Conservation (phyloP, 2,329 filamentous ascomycete species). For the Acrodontium crateriforme region DNA sequence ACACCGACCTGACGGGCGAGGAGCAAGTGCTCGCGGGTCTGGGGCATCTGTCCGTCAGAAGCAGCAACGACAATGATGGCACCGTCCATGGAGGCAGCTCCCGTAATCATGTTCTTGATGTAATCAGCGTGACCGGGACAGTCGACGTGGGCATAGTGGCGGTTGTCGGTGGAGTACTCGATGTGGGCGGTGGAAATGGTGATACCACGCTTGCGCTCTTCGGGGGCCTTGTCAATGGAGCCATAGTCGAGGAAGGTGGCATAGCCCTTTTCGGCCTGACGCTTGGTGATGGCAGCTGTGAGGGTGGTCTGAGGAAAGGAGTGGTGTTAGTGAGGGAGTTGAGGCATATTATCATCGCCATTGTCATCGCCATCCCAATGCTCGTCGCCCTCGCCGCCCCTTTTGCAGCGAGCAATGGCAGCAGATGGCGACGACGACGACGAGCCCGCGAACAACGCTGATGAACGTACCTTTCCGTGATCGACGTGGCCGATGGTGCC, state of each 20-base stretch:
- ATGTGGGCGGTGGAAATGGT: constrained; percentile 98
- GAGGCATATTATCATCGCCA: no score
- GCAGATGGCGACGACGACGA: no score
- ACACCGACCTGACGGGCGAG: constrained; percentile 97
- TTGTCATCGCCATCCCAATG: no score
- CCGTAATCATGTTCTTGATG: constrained; percentile 99
- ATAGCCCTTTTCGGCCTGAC: constrained; percentile 85
- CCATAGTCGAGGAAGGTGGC: constrained; percentile 96
- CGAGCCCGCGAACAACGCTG: no score
- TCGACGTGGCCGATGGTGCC: constrained; percentile 99
- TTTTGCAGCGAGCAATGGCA: no score
- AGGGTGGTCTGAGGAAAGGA: constrained; percentile 93
- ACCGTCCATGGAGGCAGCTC: constrained; percentile 98
- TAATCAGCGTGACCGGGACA: constrained; percentile 99
- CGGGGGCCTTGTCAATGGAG: constrained; percentile 95
- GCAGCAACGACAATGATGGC: constrained; percentile 98
- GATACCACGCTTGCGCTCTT: constrained; percentile 99
- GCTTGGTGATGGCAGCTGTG: constrained; percentile 96
- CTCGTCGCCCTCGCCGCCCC: no score
- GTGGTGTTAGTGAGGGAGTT: no score
- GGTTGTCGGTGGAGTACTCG: constrained; percentile 86
- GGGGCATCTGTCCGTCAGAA: constrained; percentile 98
- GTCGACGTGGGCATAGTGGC: constrained; percentile 99
- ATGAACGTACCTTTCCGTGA: constrained; percentile 97
- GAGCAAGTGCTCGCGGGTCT: constrained; percentile 95